Base-by-base conservation (phyloP, 257 asterid genomes). In the Hygrophila difformis region DNA sequence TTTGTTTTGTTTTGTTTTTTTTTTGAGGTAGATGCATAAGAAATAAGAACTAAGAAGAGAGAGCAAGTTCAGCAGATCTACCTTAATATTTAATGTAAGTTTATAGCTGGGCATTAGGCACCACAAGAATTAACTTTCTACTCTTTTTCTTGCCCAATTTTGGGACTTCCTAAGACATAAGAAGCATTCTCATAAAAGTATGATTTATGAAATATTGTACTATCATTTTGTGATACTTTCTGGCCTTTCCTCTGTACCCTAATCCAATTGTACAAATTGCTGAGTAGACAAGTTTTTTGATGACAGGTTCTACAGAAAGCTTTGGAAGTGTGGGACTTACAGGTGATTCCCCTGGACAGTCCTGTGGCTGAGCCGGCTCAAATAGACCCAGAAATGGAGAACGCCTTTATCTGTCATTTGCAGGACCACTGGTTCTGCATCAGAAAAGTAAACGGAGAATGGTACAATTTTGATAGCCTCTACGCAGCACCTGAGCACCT, bases 371-470 rank as follows among this genome's bases (percentile, higher is more conserved):
- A 78, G 71, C 81, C 82, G 2, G 96, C 96, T 18, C 95, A 82
- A 64, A 67, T 86, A 21, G 93, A 86, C 56, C 96, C 99, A 2
- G 94, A 91, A 71, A 72, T 53, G 61, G 96, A 86, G 74, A 80
- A 69, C 50, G 94, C 96, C 15, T 91, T 80, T 49, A 78, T 91
- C 37, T 91, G 99, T 51, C 88, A 91, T 56, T 65, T 91, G 70
- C 89, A 78, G 69, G 77, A 81, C 69, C 99, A 91, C 44, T 91
- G 99, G 97, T 91, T 86, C 60, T 91, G 99, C 44, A 78, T 91
- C 44, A 59, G 99, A 56, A 91, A 82, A 76, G 97, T 86, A 20
- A 82, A 81, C 38, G 95, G 94, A 39, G 97, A 89, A 64, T 77
- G 86, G 81, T 73, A 73, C 72, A 77, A 77, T 54, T 77, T 77